phyloP scores from a whole-genome alignment of 305 asterid genomes.

The Fraxinus baroniana region DNA sequence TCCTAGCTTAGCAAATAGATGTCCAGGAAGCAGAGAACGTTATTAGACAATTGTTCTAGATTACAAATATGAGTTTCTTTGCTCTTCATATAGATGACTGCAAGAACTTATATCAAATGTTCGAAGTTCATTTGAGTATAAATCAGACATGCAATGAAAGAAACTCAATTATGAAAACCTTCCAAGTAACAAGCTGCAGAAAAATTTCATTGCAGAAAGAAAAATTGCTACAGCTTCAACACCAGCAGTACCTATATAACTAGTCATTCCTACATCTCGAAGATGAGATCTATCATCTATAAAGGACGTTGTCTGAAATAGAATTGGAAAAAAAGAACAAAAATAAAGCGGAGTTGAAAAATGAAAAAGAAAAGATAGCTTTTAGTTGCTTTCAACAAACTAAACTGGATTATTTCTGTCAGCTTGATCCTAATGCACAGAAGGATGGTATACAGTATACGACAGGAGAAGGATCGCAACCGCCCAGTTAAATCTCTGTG shows the following conservation, averaged over 20 bases:
- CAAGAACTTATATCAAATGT: neutral
- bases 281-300: neutral
- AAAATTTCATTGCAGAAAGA: neutral
- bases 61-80: too few relatives aligned
- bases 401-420: neutral
- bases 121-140: neutral
- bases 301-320: neutral
- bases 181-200: neutral
- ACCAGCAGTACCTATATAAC: neutral
- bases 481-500: slow-evolving; percentile 28
- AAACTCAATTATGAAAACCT: neutral
- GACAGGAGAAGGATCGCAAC: slow-evolving; percentile 3
- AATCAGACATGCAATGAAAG: neutral
- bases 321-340: too few relatives aligned
- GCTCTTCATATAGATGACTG: neutral
- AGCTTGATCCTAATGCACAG: neutral
- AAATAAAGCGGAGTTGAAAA: neutral
- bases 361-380: neutral
- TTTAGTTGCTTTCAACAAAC: neutral
- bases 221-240: neutral
- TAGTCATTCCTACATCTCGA: neutral
- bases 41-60: too few relatives aligned
- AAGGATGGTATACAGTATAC: neutral
- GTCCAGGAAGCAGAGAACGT: too few relatives aligned
- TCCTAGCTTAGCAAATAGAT: too few relatives aligned